phyloP scores from a whole-genome alignment of 768 basidiomycete genomes.

The Leccinum uliginosum region DNA sequence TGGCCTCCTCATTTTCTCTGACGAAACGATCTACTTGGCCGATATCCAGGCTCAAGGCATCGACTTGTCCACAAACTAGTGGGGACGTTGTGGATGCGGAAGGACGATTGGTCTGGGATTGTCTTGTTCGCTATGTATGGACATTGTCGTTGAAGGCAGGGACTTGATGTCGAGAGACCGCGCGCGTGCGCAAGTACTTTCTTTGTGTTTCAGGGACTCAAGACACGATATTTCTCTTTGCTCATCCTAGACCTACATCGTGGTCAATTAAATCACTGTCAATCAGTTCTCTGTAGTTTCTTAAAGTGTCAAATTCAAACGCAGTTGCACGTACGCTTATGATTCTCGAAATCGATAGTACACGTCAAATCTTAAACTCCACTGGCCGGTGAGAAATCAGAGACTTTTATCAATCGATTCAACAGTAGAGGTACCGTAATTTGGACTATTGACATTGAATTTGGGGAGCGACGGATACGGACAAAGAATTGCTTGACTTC shows the following conservation, averaged over 20 bases:
- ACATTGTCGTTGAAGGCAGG: too few relatives aligned
- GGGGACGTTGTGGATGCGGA: not conserved
- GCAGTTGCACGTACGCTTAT: not conserved
- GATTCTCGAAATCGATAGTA: not conserved
- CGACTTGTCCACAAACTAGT: conserved; percentile 9
- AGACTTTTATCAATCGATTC: not conserved
- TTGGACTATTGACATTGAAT: not conserved
- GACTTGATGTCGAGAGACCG: too few relatives aligned
- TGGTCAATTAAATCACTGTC: too few relatives aligned
- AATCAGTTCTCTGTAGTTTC: not conserved
- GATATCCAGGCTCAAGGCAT: conserved; percentile 32
- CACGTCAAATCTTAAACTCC: not conserved
- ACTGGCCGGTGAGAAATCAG: not conserved
- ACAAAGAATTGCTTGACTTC: not conserved
- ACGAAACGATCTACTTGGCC: conserved; percentile 36
- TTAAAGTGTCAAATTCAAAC: not conserved
- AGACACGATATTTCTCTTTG: too few relatives aligned
- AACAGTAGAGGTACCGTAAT: not conserved
- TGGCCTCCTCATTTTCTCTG: conserved; percentile 37
- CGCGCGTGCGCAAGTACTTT: too few relatives aligned
- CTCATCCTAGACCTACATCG: too few relatives aligned
- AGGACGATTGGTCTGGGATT: too few relatives aligned
- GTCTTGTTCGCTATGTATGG: too few relatives aligned
- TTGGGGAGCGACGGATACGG: not conserved
- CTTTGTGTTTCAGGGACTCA: too few relatives aligned